Percentiles rank a stretch among this genome's conserved stretches.
Conservation (phyloP, 768 basidiomycete species). For the Boletus insuetus region DNA sequence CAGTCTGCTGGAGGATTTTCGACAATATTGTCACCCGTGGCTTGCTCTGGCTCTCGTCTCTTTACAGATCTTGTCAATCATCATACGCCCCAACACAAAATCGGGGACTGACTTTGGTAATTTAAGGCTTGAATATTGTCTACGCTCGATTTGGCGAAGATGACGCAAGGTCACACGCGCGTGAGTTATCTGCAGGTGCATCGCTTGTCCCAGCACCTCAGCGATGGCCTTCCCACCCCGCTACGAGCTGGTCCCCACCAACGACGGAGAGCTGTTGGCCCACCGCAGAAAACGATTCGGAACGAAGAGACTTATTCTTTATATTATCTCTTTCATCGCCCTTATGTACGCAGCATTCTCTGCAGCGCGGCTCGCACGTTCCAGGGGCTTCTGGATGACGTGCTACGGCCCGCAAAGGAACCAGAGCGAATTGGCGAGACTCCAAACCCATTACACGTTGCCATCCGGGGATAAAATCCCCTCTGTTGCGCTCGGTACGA, state of each 20-base stretch:
- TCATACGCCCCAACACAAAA: too few relatives aligned
- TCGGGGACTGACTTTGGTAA: too few relatives aligned
- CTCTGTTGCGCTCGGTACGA: constrained; percentile 58
- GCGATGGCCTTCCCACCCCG: constrained; percentile 23
- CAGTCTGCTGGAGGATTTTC: too few relatives aligned
- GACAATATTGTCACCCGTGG: too few relatives aligned
- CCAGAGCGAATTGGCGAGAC: constrained; percentile 19
- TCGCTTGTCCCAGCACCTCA: too few relatives aligned
- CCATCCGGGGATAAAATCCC: constrained; percentile 71
- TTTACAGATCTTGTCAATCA: too few relatives aligned
- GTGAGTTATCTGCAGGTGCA: too few relatives aligned
- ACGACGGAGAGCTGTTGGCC: constrained; percentile 1
- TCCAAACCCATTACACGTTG: constrained; percentile 52
- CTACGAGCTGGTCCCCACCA: constrained; percentile 25
- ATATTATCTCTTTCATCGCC: constrained; percentile 13
- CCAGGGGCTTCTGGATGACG: constrained; percentile 18
- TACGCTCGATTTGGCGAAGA: too few relatives aligned
- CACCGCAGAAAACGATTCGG: neutral
- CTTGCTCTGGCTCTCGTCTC: too few relatives aligned
- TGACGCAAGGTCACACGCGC: too few relatives aligned
- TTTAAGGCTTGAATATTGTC: too few relatives aligned
- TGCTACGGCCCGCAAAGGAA: constrained; percentile 22
- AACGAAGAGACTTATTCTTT: constrained; percentile 26
- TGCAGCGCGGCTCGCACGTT: constrained; percentile 19
- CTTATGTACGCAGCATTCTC: constrained; percentile 24